Conservation (phyloP, 2,329 filamentous ascomycete species). For the Akanthomyces dipterigenus region DNA sequence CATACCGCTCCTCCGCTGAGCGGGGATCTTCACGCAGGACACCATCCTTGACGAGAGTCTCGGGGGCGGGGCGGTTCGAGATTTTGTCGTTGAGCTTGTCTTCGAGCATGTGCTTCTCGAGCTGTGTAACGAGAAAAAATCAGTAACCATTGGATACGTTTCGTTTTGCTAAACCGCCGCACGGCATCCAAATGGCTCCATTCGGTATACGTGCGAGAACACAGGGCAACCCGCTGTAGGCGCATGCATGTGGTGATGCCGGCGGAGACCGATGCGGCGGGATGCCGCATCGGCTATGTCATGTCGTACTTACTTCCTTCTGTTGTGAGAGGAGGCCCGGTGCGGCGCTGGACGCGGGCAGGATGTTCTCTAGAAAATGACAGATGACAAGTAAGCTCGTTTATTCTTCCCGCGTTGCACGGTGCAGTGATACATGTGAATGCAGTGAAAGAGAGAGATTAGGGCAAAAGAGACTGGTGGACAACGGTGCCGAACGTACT, state of each 20-base stretch:
- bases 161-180: not conserved
- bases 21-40: constrained; percentile 66
- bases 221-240: not conserved
- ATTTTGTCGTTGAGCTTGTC: constrained; percentile 86
- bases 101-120: constrained; percentile 81
- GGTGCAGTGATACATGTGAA: not conserved
- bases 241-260: not conserved
- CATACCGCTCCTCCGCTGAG: constrained; percentile 48
- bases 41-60: constrained; percentile 70
- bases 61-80: constrained; percentile 66
- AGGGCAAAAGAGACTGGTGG: not conserved
- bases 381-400: constrained; percentile 17
- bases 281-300: not conserved
- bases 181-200: not conserved
- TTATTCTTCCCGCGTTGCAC: not conserved
- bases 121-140: constrained; percentile 28
- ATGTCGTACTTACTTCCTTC: constrained; percentile 50
- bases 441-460: not conserved
- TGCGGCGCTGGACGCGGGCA: constrained; percentile 70
- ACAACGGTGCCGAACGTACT: constrained; percentile 45
- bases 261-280: not conserved
- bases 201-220: not conserved
- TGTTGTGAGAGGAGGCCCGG: constrained; percentile 75
- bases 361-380: constrained; percentile 65
- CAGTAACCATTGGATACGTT: not conserved